These are phyloP conservation scores for Moringa oleifera DNA, from an alignment of 345 rosid genomes.

Conservation along the genomic window DNA sequence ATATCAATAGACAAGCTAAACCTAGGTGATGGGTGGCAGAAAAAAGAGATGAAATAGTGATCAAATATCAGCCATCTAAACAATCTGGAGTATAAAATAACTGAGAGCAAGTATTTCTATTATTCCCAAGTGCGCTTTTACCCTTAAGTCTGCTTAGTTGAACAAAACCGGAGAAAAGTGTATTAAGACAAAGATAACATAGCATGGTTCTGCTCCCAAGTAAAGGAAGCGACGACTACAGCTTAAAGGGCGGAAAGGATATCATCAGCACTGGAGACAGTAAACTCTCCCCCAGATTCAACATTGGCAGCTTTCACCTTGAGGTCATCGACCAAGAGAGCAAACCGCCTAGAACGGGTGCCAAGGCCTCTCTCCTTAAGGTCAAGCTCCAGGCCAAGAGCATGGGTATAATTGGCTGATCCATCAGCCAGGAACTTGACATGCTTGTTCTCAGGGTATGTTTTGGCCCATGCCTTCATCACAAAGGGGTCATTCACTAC, in stretches of 20 bases:
- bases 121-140: no score
- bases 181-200: neutral
- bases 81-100: no score
- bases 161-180: no score
- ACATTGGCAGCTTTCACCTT: slow-evolving; percentile 86
- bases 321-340: slow-evolving; percentile 80
- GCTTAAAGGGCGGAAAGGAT: slow-evolving; percentile 67
- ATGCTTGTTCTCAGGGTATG: slow-evolving; percentile 85
- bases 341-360: slow-evolving; percentile 78
- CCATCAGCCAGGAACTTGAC: slow-evolving; percentile 95
- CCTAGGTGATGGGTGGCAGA: no score
- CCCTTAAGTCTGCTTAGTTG: neutral
- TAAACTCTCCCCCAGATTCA: slow-evolving; percentile 89
- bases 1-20: no score
- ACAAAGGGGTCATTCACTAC: slow-evolving; percentile 95
- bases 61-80: no score
- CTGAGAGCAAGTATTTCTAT: no score
- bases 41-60: no score
- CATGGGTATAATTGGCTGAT: slow-evolving; percentile 72
- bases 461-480: slow-evolving; percentile 97
- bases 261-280: slow-evolving; percentile 81
- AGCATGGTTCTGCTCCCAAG: neutral
- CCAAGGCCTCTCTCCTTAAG: slow-evolving; percentile 83
- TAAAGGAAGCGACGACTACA: neutral
- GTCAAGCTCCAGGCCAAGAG: slow-evolving; percentile 94